A percentile compares a stretch with the other conserved stretches of the same genome.
Conservation (phyloP, 345 rosid genomes). For the Eucalyptus curtisii region DNA sequence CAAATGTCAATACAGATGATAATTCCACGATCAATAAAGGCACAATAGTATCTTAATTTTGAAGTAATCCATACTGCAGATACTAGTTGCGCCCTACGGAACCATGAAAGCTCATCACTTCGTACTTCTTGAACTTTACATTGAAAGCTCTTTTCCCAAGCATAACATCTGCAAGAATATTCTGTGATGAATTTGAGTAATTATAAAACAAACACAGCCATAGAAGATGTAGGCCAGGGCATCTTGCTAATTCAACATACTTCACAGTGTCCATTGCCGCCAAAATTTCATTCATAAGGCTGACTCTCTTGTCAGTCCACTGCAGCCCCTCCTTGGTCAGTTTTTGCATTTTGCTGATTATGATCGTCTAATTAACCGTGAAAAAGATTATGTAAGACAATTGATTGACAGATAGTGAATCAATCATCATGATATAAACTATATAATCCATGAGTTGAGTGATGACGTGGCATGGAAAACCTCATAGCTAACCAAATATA, state of each 20-base stretch:
- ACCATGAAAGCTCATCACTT: constrained; percentile 82
- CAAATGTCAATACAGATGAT: neutral
- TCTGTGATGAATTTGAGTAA: neutral
- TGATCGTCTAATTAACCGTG: constrained; percentile 36
- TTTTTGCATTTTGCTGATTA: constrained; percentile 83
- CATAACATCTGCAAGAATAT: constrained; percentile 60
- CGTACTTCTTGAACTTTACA: constrained; percentile 54
- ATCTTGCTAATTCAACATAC: constrained; percentile 30
- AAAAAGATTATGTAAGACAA: neutral
- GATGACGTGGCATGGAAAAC: neutral
- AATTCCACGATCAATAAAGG: neutral
- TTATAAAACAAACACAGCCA: neutral
- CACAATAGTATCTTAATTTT: neutral
- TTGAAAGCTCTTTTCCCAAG: constrained; percentile 94
- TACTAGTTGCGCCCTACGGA: constrained; percentile 65
- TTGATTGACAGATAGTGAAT: neutral
- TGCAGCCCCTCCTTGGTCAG: constrained; percentile 84
- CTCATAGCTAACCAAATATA: neutral
- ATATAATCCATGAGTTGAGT: neutral
- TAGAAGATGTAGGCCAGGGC: neutral
- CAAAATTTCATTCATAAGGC: constrained; percentile 84
- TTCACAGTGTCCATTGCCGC: constrained; percentile 91
- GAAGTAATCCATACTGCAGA: constrained; percentile 51
- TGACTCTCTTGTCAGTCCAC: constrained; percentile 88
- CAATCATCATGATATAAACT: neutral